Base-by-base conservation (phyloP, 345 rosid species). In the Eutrema heterophyllum region DNA sequence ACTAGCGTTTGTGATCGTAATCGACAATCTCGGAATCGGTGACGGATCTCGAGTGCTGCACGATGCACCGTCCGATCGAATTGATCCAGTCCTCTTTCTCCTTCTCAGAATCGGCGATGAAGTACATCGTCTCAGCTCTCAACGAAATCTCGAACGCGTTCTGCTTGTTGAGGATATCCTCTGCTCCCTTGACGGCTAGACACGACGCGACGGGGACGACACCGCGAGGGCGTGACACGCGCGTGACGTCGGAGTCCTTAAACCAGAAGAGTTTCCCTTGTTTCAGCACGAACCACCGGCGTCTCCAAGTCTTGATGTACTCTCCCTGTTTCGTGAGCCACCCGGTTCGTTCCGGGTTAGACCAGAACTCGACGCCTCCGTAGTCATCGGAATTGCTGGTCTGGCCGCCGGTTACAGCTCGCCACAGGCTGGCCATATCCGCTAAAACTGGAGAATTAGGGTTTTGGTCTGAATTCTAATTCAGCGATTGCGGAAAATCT, bases 51-150 rank as follows among this genome's bases (percentile, higher is more conserved):
- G 92, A 89, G 82, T 81, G 88, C 82, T 87, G 92, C 14, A 89
- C 92, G 43, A 87, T 86, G 9, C 88, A 87, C 48, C 91, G 82
- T 33, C 96, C 92, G 75, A 86, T 87, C 33, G 96, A 86, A 70
- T 86, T 87, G 79, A 89, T 89, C 96, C 92, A 87, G 26, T 87
- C 90, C 81, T 89, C 92, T 77, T 87, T 89, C 71, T 89, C 89
- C 68, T 83, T 87, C 77, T 89, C 96, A 2, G 87, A 76, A 64
- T 87, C 96, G 13, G 92, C 92, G 65, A 86, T 82, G 70, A 86
- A 89, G 61, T 82, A 86, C 92, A 86, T 86, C 4, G 88, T 87
- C 39, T 83, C 87, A 5, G 51, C 73, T 52, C 84, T 70, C 70
- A 86, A 82, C 35, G 91, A 84, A 18, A 89, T 33, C 83, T 86